Conservation (phyloP, 352 stramenopile genomes). For the Pythium vanterpoolii region DNA sequence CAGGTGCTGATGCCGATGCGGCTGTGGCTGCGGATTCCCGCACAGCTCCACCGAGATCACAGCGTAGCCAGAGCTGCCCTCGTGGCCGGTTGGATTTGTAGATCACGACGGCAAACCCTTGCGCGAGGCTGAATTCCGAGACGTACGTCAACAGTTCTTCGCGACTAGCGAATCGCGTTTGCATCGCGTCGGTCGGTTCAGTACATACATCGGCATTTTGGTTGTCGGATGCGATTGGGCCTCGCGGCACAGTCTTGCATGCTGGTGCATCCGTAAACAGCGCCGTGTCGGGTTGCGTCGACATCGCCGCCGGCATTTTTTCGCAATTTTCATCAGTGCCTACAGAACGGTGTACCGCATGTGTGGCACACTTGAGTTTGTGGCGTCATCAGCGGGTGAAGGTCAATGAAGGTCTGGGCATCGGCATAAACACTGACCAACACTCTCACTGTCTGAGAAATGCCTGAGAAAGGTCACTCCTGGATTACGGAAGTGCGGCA, state of each 20-base stretch:
- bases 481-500: not conserved
- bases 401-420: not conserved
- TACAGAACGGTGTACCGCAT: not conserved
- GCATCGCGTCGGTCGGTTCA: not conserved
- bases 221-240: not conserved
- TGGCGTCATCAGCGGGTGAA: not conserved
- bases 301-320: not conserved
- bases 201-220: not conserved
- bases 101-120: conserved; percentile 46
- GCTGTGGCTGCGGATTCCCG: not conserved
- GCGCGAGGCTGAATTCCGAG: conserved; percentile 30
- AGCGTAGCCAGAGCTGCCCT: conserved; percentile 45
- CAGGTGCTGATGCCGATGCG: not conserved
- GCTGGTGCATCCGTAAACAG: not conserved
- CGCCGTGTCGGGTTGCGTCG: not conserved
- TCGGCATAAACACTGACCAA: not conserved
- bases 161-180: conserved; percentile 30
- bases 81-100: conserved; percentile 45
- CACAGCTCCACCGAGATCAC: conserved; percentile 30
- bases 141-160: conserved; percentile 39
- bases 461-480: not conserved
- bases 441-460: not conserved
- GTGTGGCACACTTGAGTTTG: not conserved
- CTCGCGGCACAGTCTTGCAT: not conserved
- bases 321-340: not conserved